Evolutionary conservation across 345 rosid species (phyloP).

Genomic region (Fremontodendron californicum): DNA sequence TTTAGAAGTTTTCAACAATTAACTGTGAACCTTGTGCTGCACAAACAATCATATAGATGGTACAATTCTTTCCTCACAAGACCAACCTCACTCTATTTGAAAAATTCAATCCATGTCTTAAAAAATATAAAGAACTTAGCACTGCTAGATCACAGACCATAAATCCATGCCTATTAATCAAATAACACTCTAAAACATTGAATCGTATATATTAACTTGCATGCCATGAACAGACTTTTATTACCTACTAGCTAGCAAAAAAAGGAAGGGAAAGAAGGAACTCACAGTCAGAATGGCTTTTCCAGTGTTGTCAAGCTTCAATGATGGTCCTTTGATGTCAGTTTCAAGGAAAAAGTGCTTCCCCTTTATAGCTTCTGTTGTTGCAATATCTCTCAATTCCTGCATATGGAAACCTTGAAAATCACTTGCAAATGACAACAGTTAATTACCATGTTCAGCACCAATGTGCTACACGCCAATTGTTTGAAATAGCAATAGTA

Average conservation of each 20-base stretch:
- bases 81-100: no score
- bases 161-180: neutral
- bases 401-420: constrained; percentile 25
- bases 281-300: constrained; percentile 83
- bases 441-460: neutral
- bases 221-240: neutral
- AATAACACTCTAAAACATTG: neutral
- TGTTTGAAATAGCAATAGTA: neutral
- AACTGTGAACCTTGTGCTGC: neutral
- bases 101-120: neutral
- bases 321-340: constrained; percentile 74
- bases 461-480: constrained; percentile 14
- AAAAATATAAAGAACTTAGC: neutral
- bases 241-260: neutral
- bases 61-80: neutral
- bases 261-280: constrained; percentile 1
- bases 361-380: constrained; percentile 53
- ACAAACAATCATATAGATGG: neutral
- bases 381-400: constrained; percentile 83
- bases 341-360: constrained; percentile 82
- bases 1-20: neutral
- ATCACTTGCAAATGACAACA: constrained; percentile 7
- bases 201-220: neutral
- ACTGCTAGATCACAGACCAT: neutral
- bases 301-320: constrained; percentile 94